Evolutionary conservation across 495 filamentous ascomycete genomes (phyloP).

Genomic region (Penicillium silybi): DNA sequence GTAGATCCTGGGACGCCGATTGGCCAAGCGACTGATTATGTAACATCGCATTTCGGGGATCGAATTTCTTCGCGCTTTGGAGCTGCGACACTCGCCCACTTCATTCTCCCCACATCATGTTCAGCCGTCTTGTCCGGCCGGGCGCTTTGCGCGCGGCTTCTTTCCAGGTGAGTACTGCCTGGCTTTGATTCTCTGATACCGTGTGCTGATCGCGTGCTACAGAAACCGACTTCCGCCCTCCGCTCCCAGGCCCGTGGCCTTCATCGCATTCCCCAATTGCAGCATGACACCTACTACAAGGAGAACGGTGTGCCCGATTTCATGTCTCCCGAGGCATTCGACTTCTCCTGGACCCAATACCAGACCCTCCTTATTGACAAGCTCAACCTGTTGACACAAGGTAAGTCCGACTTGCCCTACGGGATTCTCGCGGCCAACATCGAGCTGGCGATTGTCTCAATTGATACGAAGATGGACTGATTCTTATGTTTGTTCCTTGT

Average conservation of each 20-base stretch:
- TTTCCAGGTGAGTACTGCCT: conserved; percentile 27
- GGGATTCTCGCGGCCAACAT: neutral
- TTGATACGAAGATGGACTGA: neutral
- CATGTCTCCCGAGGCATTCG: conserved; percentile 60
- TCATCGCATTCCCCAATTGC: conserved; percentile 59
- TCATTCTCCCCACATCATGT: conserved; percentile 41
- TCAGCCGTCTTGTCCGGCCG: conserved; percentile 48
- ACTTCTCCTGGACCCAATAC: conserved; percentile 80
- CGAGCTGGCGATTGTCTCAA: neutral
- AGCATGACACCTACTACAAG: conserved; percentile 47
- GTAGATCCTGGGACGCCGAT: conserved; percentile 29
- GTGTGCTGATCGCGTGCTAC: conserved; percentile 20
- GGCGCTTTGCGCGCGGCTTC: conserved; percentile 44
- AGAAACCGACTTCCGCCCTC: conserved; percentile 42
- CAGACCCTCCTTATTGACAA: conserved; percentile 66
- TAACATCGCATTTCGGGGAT: conserved; percentile 13
- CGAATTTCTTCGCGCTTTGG: conserved; percentile 36
- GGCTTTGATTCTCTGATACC: neutral
- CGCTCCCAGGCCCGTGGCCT: conserved; percentile 40
- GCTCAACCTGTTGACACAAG: conserved; percentile 68
- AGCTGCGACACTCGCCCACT: conserved; percentile 10
- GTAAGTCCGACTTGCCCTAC: conserved; percentile 44
- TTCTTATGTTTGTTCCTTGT: conserved; percentile 1
- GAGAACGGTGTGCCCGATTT: conserved; percentile 64
- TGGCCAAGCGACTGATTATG: conserved; percentile 14